Evolutionary conservation across 495 filamentous ascomycete genomes (phyloP), one percentile per base, ranked within the genome.

Genomic region (Penicillium coffeae): DNA sequence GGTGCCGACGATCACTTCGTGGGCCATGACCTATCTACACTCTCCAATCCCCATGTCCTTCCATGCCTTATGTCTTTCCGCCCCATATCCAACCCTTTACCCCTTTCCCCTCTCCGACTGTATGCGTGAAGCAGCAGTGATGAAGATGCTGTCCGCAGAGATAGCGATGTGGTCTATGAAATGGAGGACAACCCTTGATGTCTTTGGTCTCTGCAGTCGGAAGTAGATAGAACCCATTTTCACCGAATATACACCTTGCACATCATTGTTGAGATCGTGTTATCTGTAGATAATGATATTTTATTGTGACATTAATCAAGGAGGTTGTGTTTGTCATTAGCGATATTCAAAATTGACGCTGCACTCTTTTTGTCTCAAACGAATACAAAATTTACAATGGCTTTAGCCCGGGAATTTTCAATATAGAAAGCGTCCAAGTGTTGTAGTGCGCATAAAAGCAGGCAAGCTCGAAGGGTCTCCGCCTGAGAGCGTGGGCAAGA

Each of bases 181-280:
- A 58, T 45, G 46, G 56, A 59, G 44, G 52, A 42, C 60, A 56
- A 44, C 52, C 22, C 51, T 42, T 50, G 42, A 53, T 61, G 56
- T 55, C 48, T 52, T 54, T 62, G 57, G 40, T 48, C 48, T 49
- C 25, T 38, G 43, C 45, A 60, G 47, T 61, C 56, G 60, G 60
- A 57, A 64, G 68, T 73, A 73, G 70, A 73, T 73, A 70, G 66
- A 71, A 56, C 47, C 38, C 21, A 56, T 60, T 56, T 53, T 58
- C 59, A 55, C 60, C 63, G 52, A 70, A 71, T 71, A 70, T 67
- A 71, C 56, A 64, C 55, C 54, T 54, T 57, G 57, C 59, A 63
- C 57, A 56, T 58, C 52, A 52, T 18, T 20, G 18, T 18, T 27
- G 25, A 50, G 21, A 19, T 14, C 18, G 14, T 15, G 30, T 22